phyloP scores from a whole-genome alignment of 2,329 filamentous ascomycete genomes.

The Microsporum canis region DNA sequence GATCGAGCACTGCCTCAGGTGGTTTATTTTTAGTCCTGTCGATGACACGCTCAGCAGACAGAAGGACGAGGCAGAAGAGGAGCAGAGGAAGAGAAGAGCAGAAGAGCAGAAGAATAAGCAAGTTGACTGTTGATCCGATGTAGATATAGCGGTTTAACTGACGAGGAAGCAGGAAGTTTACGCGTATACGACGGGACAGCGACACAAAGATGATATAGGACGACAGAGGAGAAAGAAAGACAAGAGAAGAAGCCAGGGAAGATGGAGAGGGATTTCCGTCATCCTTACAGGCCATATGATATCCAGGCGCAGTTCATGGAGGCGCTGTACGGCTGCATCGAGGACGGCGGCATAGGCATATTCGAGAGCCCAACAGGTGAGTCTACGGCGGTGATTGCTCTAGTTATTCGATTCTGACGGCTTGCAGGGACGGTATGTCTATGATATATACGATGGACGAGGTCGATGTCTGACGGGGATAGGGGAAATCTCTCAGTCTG shows the following conservation, averaged over 20 bases:
- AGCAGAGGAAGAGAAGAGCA: not conserved
- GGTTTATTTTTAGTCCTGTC: not conserved
- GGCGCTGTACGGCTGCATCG: constrained; percentile 65
- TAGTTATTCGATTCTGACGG: not conserved
- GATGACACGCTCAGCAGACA: not conserved
- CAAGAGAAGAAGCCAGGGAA: constrained; percentile 16
- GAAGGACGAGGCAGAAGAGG: not conserved
- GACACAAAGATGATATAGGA: not conserved
- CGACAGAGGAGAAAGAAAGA: not conserved
- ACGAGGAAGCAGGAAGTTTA: too few species aligned
- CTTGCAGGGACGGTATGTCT: constrained; percentile 6
- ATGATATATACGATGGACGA: not conserved
- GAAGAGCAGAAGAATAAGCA: not conserved
- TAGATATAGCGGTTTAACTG: too few species aligned
- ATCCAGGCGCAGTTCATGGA: constrained; percentile 86
- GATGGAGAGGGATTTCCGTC: constrained; percentile 55
- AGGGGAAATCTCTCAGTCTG: constrained; percentile 83
- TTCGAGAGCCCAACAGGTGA: constrained; percentile 82
- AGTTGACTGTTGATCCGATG: not conserved
- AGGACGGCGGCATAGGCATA: constrained; percentile 70
- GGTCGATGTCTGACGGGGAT: constrained; percentile 1
- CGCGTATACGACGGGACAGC: too few species aligned
- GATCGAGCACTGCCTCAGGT: not conserved
- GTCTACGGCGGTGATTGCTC: not conserved
- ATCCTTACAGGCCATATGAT: constrained; percentile 76